phyloP scores from a whole-genome alignment of 768 basidiomycete species.

The Galerina sulciceps region DNA sequence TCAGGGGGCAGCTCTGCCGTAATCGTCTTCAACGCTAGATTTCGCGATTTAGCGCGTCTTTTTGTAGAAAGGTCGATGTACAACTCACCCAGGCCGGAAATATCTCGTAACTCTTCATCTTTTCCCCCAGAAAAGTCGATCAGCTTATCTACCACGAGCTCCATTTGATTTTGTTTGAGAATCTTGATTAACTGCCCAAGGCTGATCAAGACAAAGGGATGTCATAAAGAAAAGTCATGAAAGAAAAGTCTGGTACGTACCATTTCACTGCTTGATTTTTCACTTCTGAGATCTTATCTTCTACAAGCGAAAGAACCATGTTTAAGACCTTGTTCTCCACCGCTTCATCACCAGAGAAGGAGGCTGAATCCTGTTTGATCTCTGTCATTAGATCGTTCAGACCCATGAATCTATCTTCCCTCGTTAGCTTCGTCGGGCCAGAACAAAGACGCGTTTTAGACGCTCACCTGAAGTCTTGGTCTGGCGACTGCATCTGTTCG shows the following conservation, averaged over 20 bases:
- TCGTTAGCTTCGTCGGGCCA: slow-evolving; percentile 7
- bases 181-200: slow-evolving; percentile 91
- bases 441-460: slow-evolving; percentile 28
- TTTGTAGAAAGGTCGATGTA: slow-evolving; percentile 10
- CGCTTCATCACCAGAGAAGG: slow-evolving; percentile 82
- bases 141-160: slow-evolving; percentile 86
- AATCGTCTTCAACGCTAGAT: slow-evolving; percentile 89
- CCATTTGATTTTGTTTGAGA: slow-evolving; percentile 81
- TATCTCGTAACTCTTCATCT: slow-evolving; percentile 93
- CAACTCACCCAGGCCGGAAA: slow-evolving; percentile 83
- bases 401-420: slow-evolving; percentile 86
- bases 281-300: slow-evolving; percentile 97
- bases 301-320: slow-evolving; percentile 84
- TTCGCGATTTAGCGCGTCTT: not conserved
- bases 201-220: slow-evolving; percentile 40
- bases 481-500: slow-evolving; percentile 82
- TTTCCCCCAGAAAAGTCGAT: slow-evolving; percentile 84
- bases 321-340: slow-evolving; percentile 85
- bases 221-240: not conserved
- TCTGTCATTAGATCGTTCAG: slow-evolving; percentile 93
- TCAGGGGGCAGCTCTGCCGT: slow-evolving; percentile 87
- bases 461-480: slow-evolving; percentile 86
- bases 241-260: slow-evolving; percentile 44
- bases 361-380: slow-evolving; percentile 76
- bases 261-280: slow-evolving; percentile 98